Conservation (phyloP, 176 grass and related monocot species). For the Aechmea fasciata region DNA sequence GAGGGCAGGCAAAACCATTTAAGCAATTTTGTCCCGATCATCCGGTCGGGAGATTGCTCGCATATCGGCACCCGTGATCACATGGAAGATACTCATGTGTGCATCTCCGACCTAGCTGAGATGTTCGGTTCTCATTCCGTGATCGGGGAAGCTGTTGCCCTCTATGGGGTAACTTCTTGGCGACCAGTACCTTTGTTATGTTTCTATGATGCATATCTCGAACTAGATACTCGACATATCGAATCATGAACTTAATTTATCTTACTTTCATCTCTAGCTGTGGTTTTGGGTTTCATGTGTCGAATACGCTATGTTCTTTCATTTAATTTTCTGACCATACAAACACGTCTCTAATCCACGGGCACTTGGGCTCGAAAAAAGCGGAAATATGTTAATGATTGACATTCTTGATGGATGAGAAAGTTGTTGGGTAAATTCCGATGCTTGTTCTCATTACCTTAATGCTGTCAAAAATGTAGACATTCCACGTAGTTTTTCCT, state of each 20-base stretch:
- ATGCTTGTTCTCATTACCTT: too few relatives aligned
- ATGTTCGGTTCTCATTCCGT: slow-evolving; percentile 39
- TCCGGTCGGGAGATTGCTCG: slow-evolving; percentile 83
- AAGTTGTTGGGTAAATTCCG: too few relatives aligned
- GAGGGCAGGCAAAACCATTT: slow-evolving; percentile 44
- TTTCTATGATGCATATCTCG: neutral
- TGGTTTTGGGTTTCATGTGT: neutral
- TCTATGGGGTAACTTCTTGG: slow-evolving; percentile 68
- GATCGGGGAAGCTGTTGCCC: slow-evolving; percentile 58
- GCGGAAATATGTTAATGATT: too few relatives aligned
- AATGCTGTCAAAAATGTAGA: too few relatives aligned
- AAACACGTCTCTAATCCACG: too few relatives aligned
- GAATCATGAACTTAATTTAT: neutral
- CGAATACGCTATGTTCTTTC: neutral
- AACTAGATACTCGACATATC: neutral
- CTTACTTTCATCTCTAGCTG: neutral
- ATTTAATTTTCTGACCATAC: neutral
- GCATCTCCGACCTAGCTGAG: slow-evolving; percentile 82
- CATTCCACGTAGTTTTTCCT: too few relatives aligned
- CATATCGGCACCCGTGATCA: slow-evolving; percentile 57
- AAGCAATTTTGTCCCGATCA: slow-evolving; percentile 41
- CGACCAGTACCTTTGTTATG: neutral
- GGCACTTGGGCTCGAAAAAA: too few relatives aligned
- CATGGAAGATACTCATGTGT: slow-evolving; percentile 96
- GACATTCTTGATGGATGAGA: too few relatives aligned